A percentile compares a stretch with the other conserved stretches of the same genome.
These are phyloP conservation scores for Theobroma grandiflorum DNA, from an alignment of 441 rosid genomes.

Conservation along the genomic window DNA sequence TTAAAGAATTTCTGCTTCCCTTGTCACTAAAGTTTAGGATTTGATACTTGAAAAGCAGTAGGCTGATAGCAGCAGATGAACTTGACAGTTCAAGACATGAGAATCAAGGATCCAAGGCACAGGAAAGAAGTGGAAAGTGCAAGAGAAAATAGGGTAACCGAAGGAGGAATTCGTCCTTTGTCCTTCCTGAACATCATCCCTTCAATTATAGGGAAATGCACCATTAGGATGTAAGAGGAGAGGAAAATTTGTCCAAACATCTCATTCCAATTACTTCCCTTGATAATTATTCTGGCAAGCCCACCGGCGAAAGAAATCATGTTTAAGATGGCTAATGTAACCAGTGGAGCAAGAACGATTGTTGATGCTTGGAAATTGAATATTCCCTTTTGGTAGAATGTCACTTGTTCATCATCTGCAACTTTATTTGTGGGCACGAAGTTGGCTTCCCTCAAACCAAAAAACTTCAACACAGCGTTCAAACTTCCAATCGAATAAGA, in stretches of 20 bases:
- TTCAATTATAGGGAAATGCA: constrained; percentile 46
- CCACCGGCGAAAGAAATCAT: constrained; percentile 40
- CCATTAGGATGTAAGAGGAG: constrained; percentile 34
- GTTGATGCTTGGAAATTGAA: constrained; percentile 41
- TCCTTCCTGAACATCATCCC: constrained; percentile 48
- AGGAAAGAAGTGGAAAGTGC: constrained; percentile 29
- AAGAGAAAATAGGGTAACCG: constrained; percentile 30
- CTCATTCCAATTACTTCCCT: constrained; percentile 27
- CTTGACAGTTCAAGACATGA: constrained; percentile 15
- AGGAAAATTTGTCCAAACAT: constrained; percentile 41
- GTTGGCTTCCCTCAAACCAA: constrained; percentile 32
- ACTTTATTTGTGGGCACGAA: constrained; percentile 43
- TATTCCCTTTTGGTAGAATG: constrained; percentile 35
- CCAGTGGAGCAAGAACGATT: constrained; percentile 36
- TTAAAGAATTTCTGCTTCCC: too few relatives aligned
- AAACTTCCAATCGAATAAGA: constrained; percentile 33
- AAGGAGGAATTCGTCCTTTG: constrained; percentile 38
- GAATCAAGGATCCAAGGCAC: constrained; percentile 32
- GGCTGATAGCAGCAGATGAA: background rate
- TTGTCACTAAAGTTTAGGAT: background rate
- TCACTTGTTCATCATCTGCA: constrained; percentile 29
- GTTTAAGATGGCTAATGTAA: constrained; percentile 33
- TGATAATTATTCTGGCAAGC: constrained; percentile 24
- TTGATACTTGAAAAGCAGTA: background rate
- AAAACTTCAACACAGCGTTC: constrained; percentile 36